Percentiles rank a stretch among this genome's conserved stretches.
Evolutionary conservation across 73 alveolate species (phyloP).

Genomic region (Blepharisma stoltei): DNA sequence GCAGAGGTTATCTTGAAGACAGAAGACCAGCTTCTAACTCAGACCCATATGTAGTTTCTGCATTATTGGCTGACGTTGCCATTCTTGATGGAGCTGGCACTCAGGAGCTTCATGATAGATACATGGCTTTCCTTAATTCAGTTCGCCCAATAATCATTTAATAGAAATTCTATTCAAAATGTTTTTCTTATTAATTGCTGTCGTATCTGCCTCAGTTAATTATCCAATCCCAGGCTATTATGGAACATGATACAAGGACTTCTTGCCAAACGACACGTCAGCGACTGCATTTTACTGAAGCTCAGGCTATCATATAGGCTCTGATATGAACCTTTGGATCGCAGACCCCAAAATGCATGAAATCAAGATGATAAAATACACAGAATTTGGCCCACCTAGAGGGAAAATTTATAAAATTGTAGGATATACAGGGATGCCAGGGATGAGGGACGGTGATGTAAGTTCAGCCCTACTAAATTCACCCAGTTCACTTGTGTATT

Average conservation of each 20-base stretch:
- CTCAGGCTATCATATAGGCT: constrained; percentile 2
- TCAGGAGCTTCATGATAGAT: too few relatives aligned
- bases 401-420: background rate
- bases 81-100: constrained; percentile 36
- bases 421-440: background rate
- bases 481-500: background rate
- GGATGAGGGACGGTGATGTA: constrained; percentile 15
- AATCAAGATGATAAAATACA: background rate
- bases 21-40: constrained; percentile 93
- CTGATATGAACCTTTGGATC: constrained; percentile 5
- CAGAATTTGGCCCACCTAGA: background rate
- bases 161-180: too few relatives aligned
- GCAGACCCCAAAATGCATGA: background rate
- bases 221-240: constrained; percentile 17
- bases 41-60: constrained; percentile 83
- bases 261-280: background rate
- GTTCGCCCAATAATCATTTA: too few relatives aligned
- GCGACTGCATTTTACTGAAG: constrained; percentile 9
- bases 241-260: constrained; percentile 20
- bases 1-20: constrained; percentile 87
- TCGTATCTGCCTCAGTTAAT: background rate
- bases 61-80: constrained; percentile 59
- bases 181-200: too few relatives aligned
- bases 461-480: background rate
- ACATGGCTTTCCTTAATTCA: too few relatives aligned